phyloP scores from a whole-genome alignment of 108 stramenopile genomes.

The Stephanodiscus minutulus region DNA sequence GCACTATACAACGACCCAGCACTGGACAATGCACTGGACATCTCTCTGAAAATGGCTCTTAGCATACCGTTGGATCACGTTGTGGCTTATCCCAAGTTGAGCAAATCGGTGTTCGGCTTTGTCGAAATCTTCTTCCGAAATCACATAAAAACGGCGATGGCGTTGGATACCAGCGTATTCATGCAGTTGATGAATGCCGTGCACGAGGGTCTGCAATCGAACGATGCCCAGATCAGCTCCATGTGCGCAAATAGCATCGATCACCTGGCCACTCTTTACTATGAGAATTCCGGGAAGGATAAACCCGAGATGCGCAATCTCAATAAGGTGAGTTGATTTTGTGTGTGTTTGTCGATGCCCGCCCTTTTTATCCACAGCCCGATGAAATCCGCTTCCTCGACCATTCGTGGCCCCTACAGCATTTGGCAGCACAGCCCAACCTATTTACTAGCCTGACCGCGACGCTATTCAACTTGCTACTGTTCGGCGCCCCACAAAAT shows the following conservation, averaged over 20 bases:
- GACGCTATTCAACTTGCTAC: constrained; percentile 94
- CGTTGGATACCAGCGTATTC: constrained; percentile 86
- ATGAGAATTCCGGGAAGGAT: constrained; percentile 88
- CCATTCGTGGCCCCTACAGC: constrained; percentile 46
- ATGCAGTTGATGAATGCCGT: constrained; percentile 93
- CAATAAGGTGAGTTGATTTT: constrained; percentile 63
- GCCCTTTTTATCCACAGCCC: background rate
- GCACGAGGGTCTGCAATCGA: constrained; percentile 94
- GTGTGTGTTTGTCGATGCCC: background rate
- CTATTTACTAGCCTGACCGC: constrained; percentile 88
- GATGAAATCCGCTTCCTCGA: background rate
- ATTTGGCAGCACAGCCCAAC: constrained; percentile 86
- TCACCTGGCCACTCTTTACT: constrained; percentile 94
- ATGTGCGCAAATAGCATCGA: constrained; percentile 94
- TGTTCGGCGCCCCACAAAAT: constrained; percentile 93
- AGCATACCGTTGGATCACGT: constrained; percentile 91
- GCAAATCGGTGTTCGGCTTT: constrained; percentile 93
- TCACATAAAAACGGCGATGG: constrained; percentile 86
- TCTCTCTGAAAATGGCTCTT: constrained; percentile 86
- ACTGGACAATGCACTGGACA: constrained; percentile 88
- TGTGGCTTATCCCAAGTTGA: constrained; percentile 94
- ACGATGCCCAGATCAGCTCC: constrained; percentile 85
- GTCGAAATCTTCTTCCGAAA: constrained; percentile 94
- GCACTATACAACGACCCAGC: constrained; percentile 94
- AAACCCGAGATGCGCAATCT: constrained; percentile 83